A percentile compares a stretch with the other conserved stretches of the same genome.
phyloP scores from a whole-genome alignment of 208 protist species.

The Porcisia deanei region DNA sequence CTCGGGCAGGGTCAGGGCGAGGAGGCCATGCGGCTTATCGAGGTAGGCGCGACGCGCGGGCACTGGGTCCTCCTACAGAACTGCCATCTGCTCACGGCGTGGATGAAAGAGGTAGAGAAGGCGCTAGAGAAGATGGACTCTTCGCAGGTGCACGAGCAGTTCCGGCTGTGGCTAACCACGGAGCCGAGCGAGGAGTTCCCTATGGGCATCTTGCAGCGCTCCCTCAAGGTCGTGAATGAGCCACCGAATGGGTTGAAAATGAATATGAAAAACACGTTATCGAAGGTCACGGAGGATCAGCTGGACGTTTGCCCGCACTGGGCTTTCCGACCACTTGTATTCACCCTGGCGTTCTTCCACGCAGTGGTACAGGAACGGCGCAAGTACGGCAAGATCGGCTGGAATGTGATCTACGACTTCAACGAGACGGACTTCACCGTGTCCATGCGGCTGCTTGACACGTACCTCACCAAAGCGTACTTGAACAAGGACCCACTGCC shows the following conservation, averaged over 20 bases:
- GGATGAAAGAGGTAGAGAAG: slow-evolving; percentile 99
- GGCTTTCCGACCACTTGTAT: slow-evolving; percentile 97
- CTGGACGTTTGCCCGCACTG: slow-evolving; percentile 94
- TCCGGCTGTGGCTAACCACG: slow-evolving; percentile 99
- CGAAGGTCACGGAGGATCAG: slow-evolving; percentile 96
- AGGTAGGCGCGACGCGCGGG: slow-evolving; percentile 94
- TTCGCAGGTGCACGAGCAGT: slow-evolving; percentile 95
- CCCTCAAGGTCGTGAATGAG: slow-evolving; percentile 98
- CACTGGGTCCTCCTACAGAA: slow-evolving; percentile 99
- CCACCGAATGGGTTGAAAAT: slow-evolving; percentile 98
- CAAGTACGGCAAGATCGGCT: slow-evolving; percentile 98
- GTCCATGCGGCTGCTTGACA: slow-evolving; percentile 96
- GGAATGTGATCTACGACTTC: slow-evolving; percentile 99
- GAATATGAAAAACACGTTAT: slow-evolving; percentile 98
- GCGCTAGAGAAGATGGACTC: slow-evolving; percentile 96
- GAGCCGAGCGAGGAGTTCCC: slow-evolving; percentile 98
- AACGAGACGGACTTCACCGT: slow-evolving; percentile 99
- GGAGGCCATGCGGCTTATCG: slow-evolving; percentile 95
- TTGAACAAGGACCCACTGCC: slow-evolving; percentile 96
- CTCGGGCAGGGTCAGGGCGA: slow-evolving; percentile 98
- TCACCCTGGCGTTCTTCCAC: slow-evolving; percentile 98
- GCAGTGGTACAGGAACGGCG: slow-evolving; percentile 98
- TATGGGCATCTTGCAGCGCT: slow-evolving; percentile 97
- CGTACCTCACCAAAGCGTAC: slow-evolving; percentile 97
- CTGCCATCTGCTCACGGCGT: slow-evolving; percentile 98